Evolutionary conservation across 805 yeast species (phyloP), one percentile per base, ranked within the genome.

Genomic region (Metschnikowia shivogae): DNA sequence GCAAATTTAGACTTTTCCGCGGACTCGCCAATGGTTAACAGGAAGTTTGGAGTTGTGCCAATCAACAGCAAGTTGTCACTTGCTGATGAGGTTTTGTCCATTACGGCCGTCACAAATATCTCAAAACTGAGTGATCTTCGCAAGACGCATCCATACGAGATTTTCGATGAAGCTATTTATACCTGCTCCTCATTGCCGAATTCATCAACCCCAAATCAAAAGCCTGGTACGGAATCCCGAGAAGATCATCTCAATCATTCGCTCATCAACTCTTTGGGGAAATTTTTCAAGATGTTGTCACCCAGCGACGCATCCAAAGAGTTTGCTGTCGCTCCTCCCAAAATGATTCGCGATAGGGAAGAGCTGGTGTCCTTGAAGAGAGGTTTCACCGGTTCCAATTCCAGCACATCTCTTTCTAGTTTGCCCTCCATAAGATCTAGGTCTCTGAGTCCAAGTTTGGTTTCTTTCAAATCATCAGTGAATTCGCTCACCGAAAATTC

Each of bases 81-180:
- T 35, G 28, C 40, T 39, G 54, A 48, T 22, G 48, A 47, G 14
- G 33, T 43, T 19, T 29, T 43, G 9, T 36, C 55, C 17, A 43
- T 56, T 31, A 46, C 47, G 38, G 39, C 61, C 2, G 52, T 59
- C 17, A 46, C 58, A 1, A 36, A 48, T 10, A 45, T 57, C 0
- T 32, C 55, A 11, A 60, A 57, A 39, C 52, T 64, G 8, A 62
- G 70, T 42, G 73, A 69, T 45, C 59, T 70, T 33, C 61, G 76
- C 32, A 76, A 77, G 50, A 72, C 78, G 1, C 82, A 79, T 58
- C 76, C 86, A 0, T 82, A 72, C 59, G 88, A 82, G 51, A 72
- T 82, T 2, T 72, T 82, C 41, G 88, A 82, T 59, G 88, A 82
- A 54, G 82, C 85, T 1, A 72, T 80, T 28, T 82, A 81, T 59